Conservation (phyloP, 306 rosid species). For the Albizia julibrissin region DNA sequence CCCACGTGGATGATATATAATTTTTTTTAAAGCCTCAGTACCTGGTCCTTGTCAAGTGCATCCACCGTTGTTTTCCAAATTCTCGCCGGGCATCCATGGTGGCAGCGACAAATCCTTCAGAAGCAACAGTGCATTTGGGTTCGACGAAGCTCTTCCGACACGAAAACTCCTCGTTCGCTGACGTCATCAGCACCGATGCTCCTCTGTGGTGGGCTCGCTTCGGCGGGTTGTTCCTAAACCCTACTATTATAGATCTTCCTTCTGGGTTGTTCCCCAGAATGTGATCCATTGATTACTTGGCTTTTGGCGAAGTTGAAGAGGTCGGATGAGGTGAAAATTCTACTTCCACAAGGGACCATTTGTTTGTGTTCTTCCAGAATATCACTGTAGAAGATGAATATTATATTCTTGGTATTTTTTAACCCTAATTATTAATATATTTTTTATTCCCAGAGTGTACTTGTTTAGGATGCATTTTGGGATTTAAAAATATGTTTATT, state of each 20-base stretch:
- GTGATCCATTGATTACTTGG: slow-evolving; percentile 53
- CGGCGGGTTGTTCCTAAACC: slow-evolving; percentile 73
- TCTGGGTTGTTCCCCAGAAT: too few species aligned
- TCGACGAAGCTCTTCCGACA: slow-evolving; percentile 56
- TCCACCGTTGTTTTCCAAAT: too few species aligned
- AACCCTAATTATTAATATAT: too few species aligned
- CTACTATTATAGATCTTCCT: slow-evolving; percentile 80
- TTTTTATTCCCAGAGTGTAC: too few species aligned
- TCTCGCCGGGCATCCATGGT: too few species aligned
- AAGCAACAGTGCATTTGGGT: slow-evolving; percentile 58
- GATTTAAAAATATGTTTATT: too few species aligned
- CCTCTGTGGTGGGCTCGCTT: slow-evolving; percentile 81
- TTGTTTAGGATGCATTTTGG: too few species aligned
- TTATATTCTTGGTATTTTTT: too few species aligned
- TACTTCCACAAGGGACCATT: slow-evolving; percentile 51
- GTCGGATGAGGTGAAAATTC: slow-evolving; percentile 35
- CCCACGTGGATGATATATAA: too few species aligned
- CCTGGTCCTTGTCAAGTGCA: too few species aligned
- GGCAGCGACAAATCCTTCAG: too few species aligned
- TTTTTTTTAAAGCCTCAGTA: too few species aligned
- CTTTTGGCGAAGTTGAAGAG: slow-evolving; percentile 60
- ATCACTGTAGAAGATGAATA: slow-evolving; percentile 63
- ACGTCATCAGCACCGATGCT: slow-evolving; percentile 55
- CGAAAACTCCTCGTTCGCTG: background rate
- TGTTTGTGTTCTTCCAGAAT: slow-evolving; percentile 50